Percentiles rank a stretch among this genome's conserved stretches.
These are phyloP conservation scores for Aspergillus novoparasiticus DNA, from an alignment of 2,329 filamentous ascomycete genomes.

Conservation along the genomic window DNA sequence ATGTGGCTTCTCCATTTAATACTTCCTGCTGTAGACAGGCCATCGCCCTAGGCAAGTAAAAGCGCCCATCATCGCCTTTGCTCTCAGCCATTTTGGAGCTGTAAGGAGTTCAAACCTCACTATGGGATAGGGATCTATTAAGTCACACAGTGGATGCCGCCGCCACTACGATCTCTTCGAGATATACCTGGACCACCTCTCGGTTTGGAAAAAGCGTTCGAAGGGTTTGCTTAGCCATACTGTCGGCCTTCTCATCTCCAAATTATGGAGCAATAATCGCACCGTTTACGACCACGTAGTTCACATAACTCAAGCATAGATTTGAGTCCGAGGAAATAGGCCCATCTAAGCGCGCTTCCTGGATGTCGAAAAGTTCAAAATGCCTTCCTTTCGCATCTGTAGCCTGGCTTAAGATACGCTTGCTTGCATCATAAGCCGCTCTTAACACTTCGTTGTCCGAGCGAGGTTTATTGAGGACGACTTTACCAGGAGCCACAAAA, in stretches of 20 bases:
- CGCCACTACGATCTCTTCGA: not conserved
- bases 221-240: not conserved
- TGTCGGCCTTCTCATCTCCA: not conserved
- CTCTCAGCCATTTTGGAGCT: not conserved
- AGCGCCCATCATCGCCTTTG: not conserved
- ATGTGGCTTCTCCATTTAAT: not conserved
- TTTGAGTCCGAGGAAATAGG: not conserved
- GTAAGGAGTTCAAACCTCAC: not conserved
- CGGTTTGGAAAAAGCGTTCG: not conserved
- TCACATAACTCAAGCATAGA: not conserved
- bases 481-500: not conserved
- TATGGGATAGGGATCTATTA: not conserved
- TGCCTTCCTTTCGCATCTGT: not conserved
- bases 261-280: not conserved
- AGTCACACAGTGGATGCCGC: not conserved
- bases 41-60: too few relatives aligned
- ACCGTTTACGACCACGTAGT: not conserved
- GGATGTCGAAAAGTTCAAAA: not conserved
- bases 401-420: not conserved
- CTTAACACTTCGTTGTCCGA: not conserved
- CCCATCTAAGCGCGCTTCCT: not conserved
- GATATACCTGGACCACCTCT: not conserved
- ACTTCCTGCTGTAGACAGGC: not conserved
- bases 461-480: not conserved
- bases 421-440: not conserved